These are phyloP conservation scores for Microcera coccophila DNA, from an alignment of 2,329 filamentous ascomycete genomes.

Conservation along the genomic window DNA sequence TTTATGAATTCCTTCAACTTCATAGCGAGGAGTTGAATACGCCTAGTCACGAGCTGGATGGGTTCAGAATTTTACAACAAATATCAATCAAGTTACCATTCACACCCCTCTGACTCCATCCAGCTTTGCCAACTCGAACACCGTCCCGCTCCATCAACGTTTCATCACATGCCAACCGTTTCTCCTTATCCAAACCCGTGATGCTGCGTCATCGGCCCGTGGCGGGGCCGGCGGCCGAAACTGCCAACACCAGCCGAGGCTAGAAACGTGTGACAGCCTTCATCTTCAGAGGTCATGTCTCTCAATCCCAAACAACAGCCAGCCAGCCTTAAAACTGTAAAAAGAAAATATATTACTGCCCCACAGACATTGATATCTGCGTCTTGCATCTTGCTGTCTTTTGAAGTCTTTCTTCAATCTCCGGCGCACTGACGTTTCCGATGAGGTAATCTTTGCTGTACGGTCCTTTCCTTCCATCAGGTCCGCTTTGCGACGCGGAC, in stretches of 20 bases:
- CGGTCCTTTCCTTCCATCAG: background rate
- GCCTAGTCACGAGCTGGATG: no score
- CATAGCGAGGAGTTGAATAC: no score
- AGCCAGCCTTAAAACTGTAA: background rate
- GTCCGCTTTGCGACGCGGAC: constrained; percentile 3
- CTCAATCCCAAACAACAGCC: background rate
- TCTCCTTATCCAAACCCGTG: background rate
- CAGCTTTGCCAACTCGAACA: no score
- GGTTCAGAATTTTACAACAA: no score
- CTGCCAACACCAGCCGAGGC: constrained; percentile 14
- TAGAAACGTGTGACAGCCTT: constrained; percentile 12
- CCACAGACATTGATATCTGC: no score
- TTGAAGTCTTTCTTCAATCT: background rate
- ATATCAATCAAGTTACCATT: no score
- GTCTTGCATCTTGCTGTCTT: background rate
- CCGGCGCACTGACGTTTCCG: background rate
- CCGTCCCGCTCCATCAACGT: background rate
- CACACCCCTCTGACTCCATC: no score
- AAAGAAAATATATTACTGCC: no score
- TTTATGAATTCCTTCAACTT: no score
- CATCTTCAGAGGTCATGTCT: background rate
- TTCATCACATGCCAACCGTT: background rate
- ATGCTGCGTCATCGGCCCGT: constrained; percentile 9
- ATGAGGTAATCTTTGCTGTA: background rate
- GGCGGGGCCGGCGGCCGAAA: constrained; percentile 8